Base-by-base conservation (phyloP, 352 stramenopile genomes). In the Globisporangium cylindrosporum region DNA sequence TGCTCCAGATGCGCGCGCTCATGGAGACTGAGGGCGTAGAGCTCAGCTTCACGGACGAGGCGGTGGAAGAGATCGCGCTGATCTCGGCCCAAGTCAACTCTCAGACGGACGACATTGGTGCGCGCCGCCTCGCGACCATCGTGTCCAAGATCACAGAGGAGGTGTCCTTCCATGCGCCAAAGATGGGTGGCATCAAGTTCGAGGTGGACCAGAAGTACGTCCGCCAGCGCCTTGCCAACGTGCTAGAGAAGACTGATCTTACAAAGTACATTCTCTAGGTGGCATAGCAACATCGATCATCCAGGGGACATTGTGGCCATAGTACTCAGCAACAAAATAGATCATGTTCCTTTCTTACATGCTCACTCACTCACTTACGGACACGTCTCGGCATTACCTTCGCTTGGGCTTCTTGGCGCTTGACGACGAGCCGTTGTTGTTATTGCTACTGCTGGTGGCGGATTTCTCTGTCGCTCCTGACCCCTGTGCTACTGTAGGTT, bases 121-220 rank as follows among this genome's bases (percentile, higher is more conserved):
- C 98, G 15, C 83, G 98, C 43, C 91, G 98, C 54, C 83, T 99
- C 54, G 96, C 98, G 72, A 99, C 97, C 20, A 90, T 94, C 67
- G 81, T 99, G 72, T 97, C 98, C 78, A 94, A 98, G 66, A 98
- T 99, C 66, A 97, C 99, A 64, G 97, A 99, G 77, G 91, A 98
- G 56, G 96, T 99, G 29, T 99, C 92, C 64, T 99, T 99, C 79
- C 88, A 99, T 68, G 95, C 97, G 7, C 89, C 97, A 5, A 95
- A 98, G 71, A 91, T 95, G 82, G 79, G 79, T 53, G 83, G 83
- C 43, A 74, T 90, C 66, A 78, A 69, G n/a, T 90, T 98, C 43
- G 73, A 84, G 24, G 89, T 99, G 6, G 92, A 97, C 75, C 95
- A 98, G 72, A 83, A 79, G 62, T 96, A 98, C 73, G 97, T 99